Conservation (phyloP, 768 basidiomycete species). For the Tylopilus sp. region DNA sequence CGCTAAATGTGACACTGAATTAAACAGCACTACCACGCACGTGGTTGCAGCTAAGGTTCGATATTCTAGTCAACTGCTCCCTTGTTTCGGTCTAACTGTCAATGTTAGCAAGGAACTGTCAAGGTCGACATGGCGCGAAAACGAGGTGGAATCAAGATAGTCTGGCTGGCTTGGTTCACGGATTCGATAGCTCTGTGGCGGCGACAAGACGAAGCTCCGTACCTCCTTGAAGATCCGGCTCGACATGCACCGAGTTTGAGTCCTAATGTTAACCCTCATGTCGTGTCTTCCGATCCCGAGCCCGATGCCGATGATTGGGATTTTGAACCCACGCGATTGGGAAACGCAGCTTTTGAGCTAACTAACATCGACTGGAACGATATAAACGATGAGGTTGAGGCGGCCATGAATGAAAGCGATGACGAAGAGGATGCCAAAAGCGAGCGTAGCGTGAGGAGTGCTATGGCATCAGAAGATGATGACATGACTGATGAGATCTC, state of each 20-base stretch:
- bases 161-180: constrained; percentile 87
- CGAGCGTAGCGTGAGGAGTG: constrained; percentile 41
- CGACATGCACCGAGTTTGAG: constrained; percentile 37
- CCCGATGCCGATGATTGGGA: constrained; percentile 71
- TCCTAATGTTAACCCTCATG: constrained; percentile 44
- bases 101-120: constrained; percentile 72
- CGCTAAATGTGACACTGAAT: constrained; percentile 70
- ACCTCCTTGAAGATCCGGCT: constrained; percentile 64
- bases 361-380: constrained; percentile 76
- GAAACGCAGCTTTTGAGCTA: constrained; percentile 41
- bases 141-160: constrained; percentile 76
- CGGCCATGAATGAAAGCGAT: constrained; percentile 78
- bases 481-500: constrained; percentile 45
- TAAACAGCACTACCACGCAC: constrained; percentile 72
- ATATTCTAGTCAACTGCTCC: neutral
- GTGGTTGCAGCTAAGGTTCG: constrained; percentile 86
- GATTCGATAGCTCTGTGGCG: constrained; percentile 89
- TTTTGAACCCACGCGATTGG: constrained; percentile 36
- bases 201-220: constrained; percentile 73
- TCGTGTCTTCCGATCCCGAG: constrained; percentile 64
- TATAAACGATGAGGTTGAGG: constrained; percentile 85
- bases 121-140: constrained; percentile 85
- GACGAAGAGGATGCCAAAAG: constrained; percentile 43
- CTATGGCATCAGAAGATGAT: constrained; percentile 48
- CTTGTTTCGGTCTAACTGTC: constrained; percentile 4